phyloP scores from a whole-genome alignment of 306 rosid genomes.

The Rubus idaeus region DNA sequence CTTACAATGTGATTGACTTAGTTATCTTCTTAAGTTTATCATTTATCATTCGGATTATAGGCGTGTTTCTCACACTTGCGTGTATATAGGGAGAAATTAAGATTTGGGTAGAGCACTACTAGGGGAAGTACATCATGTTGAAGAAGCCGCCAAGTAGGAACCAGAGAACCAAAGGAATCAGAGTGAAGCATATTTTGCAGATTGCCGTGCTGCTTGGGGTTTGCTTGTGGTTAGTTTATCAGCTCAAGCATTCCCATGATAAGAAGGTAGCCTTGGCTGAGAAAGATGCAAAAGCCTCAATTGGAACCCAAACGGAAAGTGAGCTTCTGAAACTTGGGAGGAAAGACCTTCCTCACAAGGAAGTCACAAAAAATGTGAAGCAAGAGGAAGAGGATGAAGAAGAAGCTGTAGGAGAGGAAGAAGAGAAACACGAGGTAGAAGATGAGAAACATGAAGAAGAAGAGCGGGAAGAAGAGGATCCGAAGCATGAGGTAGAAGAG shows the following conservation, averaged over 20 bases:
- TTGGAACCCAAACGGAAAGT: slow-evolving; percentile 28
- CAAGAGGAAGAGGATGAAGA: slow-evolving; percentile 78
- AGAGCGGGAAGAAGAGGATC: slow-evolving; percentile 38
- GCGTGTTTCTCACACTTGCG: slow-evolving; percentile 33
- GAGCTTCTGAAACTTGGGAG: slow-evolving; percentile 67
- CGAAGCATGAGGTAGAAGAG: slow-evolving; percentile 30
- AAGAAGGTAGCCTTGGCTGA: slow-evolving; percentile 68
- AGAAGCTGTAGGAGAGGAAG: slow-evolving; percentile 55
- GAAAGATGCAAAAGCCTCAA: slow-evolving; percentile 37
- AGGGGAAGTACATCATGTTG: slow-evolving; percentile 55
- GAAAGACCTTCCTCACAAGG: slow-evolving; percentile 63
- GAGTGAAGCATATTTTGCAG: slow-evolving; percentile 77
- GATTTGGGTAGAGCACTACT: slow-evolving; percentile 22
- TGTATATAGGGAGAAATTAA: slow-evolving; percentile 21
- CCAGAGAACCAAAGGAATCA: slow-evolving; percentile 72
- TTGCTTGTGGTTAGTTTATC: slow-evolving; percentile 90
- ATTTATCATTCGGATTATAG: slow-evolving; percentile 17
- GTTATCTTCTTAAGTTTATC: slow-evolving; percentile 19
- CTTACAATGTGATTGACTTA: neutral
- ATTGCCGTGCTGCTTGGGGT: slow-evolving; percentile 71
- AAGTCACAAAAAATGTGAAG: slow-evolving; percentile 35
- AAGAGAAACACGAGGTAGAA: slow-evolving; percentile 46
- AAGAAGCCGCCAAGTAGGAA: slow-evolving; percentile 63
- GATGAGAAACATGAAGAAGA: slow-evolving; percentile 32
- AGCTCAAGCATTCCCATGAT: slow-evolving; percentile 91